These are phyloP conservation scores for Candida bentonensis DNA, from an alignment of 805 yeast genomes.

Conservation along the genomic window DNA sequence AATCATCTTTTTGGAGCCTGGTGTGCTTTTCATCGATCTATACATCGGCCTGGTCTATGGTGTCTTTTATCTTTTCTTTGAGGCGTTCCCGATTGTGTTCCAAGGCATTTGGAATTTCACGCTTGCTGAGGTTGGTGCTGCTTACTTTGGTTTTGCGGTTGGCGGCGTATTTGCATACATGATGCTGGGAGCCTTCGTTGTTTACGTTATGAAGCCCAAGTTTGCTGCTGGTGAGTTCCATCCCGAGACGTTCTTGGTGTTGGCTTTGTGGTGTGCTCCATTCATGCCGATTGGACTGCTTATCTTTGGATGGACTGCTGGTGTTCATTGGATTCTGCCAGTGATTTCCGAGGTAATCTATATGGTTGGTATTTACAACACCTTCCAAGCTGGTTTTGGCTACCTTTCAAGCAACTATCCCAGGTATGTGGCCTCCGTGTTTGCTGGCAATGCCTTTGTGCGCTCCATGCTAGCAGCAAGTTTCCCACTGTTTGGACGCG, in stretches of 20 bases:
- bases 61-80: conserved; percentile 41
- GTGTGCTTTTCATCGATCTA: conserved; percentile 36
- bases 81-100: conserved; percentile 47
- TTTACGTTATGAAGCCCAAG: not conserved
- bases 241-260: conserved; percentile 43
- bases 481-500: conserved; percentile 50
- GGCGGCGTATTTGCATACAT: conserved; percentile 30
- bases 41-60: conserved; percentile 42
- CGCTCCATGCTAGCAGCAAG: conserved; percentile 40
- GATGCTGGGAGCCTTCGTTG: conserved; percentile 2
- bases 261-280: conserved; percentile 44
- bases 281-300: conserved; percentile 40
- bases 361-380: not conserved
- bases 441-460: conserved; percentile 43
- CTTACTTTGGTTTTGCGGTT: conserved; percentile 32
- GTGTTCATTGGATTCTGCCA: conserved; percentile 42
- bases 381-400: not conserved
- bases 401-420: not conserved
- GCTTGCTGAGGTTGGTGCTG: conserved; percentile 31
- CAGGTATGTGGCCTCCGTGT: conserved; percentile 55
- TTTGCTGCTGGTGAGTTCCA: not conserved
- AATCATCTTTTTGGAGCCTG: conserved; percentile 40
- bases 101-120: conserved; percentile 32
- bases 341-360: conserved; percentile 33
- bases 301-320: conserved; percentile 48